Percentiles rank a stretch among this genome's conserved stretches.
phyloP scores from a whole-genome alignment of 2,329 filamentous ascomycete genomes.

The Trichophyton verrucosum region DNA sequence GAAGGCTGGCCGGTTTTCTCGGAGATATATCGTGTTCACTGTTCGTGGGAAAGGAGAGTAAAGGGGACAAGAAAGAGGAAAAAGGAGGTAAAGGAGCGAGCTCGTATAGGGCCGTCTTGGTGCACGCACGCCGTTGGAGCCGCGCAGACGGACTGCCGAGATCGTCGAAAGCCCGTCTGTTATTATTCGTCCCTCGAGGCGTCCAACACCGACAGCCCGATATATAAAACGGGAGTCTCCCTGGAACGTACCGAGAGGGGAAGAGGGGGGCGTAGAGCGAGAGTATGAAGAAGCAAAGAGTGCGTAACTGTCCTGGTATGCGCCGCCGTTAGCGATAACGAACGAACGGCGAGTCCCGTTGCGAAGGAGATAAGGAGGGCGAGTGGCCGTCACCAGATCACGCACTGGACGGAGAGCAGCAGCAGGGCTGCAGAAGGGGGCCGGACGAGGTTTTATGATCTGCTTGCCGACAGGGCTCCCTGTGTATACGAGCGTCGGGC shows the following conservation, averaged over 20 bases:
- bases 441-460: too few relatives aligned
- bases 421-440: neutral
- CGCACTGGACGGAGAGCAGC: neutral
- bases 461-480: too few relatives aligned
- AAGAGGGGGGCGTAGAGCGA: neutral
- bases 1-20: neutral
- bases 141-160: neutral
- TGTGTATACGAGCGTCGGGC: too few relatives aligned
- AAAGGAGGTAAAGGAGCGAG: too few relatives aligned
- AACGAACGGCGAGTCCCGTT: neutral
- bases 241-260: neutral
- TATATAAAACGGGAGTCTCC: neutral
- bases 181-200: neutral
- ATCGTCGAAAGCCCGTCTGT: neutral
- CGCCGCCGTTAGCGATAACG: conserved; percentile 1
- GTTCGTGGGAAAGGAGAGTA: neutral
- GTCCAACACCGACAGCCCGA: neutral
- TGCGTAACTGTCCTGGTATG: neutral
- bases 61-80: neutral
- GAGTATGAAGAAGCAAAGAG: too few relatives aligned
- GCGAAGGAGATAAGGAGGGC: neutral
- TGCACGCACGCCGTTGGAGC: neutral
- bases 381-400: neutral
- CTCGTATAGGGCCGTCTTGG: neutral
- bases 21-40: neutral